Evolutionary conservation across 1,284 basidiomycete genomes (phyloP).

Genomic region (Melanopsichium pennsylvanicum): DNA sequence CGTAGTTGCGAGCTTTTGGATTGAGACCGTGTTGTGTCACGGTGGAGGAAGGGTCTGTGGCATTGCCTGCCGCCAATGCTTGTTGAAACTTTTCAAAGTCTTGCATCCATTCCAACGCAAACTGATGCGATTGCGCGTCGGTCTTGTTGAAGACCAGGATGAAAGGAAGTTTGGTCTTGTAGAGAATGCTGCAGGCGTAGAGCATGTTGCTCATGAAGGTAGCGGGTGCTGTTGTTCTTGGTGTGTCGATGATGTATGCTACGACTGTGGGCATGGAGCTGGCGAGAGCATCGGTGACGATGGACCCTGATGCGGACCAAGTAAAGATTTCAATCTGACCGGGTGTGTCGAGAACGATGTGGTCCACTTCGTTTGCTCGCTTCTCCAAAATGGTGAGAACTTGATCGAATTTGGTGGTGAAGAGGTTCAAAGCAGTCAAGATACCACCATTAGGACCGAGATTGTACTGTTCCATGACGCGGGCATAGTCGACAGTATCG

Average conservation of each 20-base stretch:
- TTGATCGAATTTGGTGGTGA: constrained; percentile 99
- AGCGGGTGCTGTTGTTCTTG: constrained; percentile 89
- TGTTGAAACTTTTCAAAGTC: constrained; percentile 83
- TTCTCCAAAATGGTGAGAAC: constrained; percentile 92
- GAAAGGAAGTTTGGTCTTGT: constrained; percentile 97
- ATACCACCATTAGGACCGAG: constrained; percentile 98
- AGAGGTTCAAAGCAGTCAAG: constrained; percentile 93
- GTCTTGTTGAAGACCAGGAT: constrained; percentile 99
- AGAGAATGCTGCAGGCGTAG: constrained; percentile 97
- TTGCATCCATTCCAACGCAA: constrained; percentile 96
- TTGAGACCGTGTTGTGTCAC: constrained; percentile 25
- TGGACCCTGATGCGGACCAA: constrained; percentile 97
- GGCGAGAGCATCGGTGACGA: constrained; percentile 97
- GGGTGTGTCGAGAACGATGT: constrained; percentile 94
- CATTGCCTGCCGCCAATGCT: constrained; percentile 67
- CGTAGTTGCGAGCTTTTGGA: constrained; percentile 19
- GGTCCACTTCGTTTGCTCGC: constrained; percentile 80
- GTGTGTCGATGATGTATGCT: constrained; percentile 97
- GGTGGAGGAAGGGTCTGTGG: constrained; percentile 68
- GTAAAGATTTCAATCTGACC: constrained; percentile 99
- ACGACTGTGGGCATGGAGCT: constrained; percentile 91
- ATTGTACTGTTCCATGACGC: constrained; percentile 99
- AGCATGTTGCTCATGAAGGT: constrained; percentile 99
- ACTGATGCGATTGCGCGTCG: constrained; percentile 86
- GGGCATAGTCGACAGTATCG: constrained; percentile 94